Conservation (phyloP, 306 rosid genomes). For the Cucurbita moschata region DNA sequence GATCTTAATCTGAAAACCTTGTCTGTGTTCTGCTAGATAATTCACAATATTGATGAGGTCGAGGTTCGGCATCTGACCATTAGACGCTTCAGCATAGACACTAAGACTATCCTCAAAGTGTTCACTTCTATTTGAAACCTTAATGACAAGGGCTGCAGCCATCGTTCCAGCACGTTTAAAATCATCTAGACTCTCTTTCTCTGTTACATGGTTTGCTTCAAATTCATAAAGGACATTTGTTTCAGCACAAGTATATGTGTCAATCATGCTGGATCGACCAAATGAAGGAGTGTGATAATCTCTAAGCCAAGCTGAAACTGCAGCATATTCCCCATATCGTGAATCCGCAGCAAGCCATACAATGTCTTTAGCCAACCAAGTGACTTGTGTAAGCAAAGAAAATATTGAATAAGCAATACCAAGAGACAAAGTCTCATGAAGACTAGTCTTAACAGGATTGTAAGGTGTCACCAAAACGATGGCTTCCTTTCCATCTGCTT, state of each 20-base stretch:
- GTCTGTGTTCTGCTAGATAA: constrained; percentile 74
- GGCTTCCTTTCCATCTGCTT: constrained; percentile 96
- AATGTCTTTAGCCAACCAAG: constrained; percentile 90
- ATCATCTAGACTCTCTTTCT: constrained; percentile 29
- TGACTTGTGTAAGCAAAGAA: constrained; percentile 69
- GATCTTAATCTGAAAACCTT: constrained; percentile 62
- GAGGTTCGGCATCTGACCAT: constrained; percentile 95
- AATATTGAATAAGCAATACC: constrained; percentile 77
- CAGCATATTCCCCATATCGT: constrained; percentile 59
- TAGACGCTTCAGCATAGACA: constrained; percentile 82
- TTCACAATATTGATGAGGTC: constrained; percentile 87
- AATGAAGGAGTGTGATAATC: constrained; percentile 71
- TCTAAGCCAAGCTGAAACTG: constrained; percentile 78
- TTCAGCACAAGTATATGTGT: constrained; percentile 39
- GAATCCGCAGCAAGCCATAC: constrained; percentile 90
- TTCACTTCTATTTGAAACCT: constrained; percentile 47
- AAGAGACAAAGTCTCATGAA: constrained; percentile 58
- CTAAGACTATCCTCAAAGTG: constrained; percentile 55
- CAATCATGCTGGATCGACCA: constrained; percentile 12
- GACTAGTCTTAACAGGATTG: constrained; percentile 33
- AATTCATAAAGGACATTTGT: constrained; percentile 17
- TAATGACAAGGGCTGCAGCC: constrained; percentile 86
- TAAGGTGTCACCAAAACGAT: constrained; percentile 84
- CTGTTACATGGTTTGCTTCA: constrained; percentile 20
- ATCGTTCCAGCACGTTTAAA: constrained; percentile 91